Percentiles rank a stretch among this genome's conserved stretches.
These are phyloP conservation scores for Ailanthus altissimus DNA, from an alignment of 345 rosid species.

Conservation along the genomic window DNA sequence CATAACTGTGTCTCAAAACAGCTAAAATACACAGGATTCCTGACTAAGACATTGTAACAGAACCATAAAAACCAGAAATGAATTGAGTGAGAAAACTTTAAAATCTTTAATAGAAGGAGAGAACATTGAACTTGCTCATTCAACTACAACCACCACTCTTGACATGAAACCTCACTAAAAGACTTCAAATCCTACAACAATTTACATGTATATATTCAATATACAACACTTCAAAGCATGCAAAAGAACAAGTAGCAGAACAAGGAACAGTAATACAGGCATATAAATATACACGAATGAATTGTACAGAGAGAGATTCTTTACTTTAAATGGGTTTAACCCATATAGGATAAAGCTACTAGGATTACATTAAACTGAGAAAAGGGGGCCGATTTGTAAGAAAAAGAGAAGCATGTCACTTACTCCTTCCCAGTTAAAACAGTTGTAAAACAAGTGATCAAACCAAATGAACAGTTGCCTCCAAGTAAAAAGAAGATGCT, in stretches of 20 bases:
- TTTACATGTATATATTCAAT: too few relatives aligned
- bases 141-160: not conserved
- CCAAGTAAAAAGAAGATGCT: slow-evolving; percentile 18
- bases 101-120: not conserved
- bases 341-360: not conserved
- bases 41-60: not conserved
- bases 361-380: not conserved
- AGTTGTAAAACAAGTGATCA: not conserved
- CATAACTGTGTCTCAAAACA: not conserved
- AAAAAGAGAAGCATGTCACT: not conserved
- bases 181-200: not conserved
- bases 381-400: not conserved
- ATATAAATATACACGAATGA: not conserved
- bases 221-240: not conserved
- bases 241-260: not conserved
- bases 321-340: slow-evolving; percentile 23
- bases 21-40: not conserved
- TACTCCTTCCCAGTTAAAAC: slow-evolving; percentile 11
- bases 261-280: not conserved
- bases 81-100: not conserved
- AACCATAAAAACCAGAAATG: not conserved
- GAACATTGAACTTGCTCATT: not conserved
- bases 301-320: slow-evolving; percentile 12
- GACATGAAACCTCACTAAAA: not conserved
- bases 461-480: not conserved